Evolutionary conservation across 2,329 filamentous ascomycete species (phyloP), one percentile per base, ranked within the genome.

Genomic region (Colletotrichum melonis): DNA sequence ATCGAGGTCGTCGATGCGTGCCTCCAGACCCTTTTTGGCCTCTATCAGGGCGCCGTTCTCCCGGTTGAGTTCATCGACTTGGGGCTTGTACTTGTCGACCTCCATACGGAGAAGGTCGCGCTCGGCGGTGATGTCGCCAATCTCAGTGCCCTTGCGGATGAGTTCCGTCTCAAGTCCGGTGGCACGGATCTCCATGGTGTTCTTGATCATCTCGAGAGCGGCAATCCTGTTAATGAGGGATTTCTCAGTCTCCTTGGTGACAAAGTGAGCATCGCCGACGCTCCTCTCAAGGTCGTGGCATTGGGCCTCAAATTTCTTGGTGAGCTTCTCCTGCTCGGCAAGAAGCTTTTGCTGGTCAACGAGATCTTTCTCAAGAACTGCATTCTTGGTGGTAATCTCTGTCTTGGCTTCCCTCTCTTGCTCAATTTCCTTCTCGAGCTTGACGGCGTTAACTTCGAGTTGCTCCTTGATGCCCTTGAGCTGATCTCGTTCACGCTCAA

Each of bases 151-250:
- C 46, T 69, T 72, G 22, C 35, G 56, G 19, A 68, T 46, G 7
- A 75, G 69, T 35, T 75, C 66, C 26, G 55, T 68, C 63, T 75
- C 74, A 30, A 75, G 74, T 4, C 60, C 69, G 28, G 64, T 32
- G 38, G 58, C 38, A 3, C 73, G 70, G 49, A 69, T 30, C 49
- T 75, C 35, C 4, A 75, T 69, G 24, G 38, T 64, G 35, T 75
- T 73, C 38, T 73, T 75, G 19, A 64, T 66, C 38, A 75, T 24
- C 69, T 75, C 74, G 0, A 75, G 69, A 16, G 72, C 73, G 42
- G 73, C 74, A 26, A 75, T 70, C 2, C 67, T 58, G 67, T 75
- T 73, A n/a, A 75, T 73, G 59, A 75, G 67, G 5, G 73, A 66
- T 1, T 57, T 32, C 58, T 75, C 69, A 3, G 73, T 72, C 28